Percentiles rank a stretch among this genome's conserved stretches.
phyloP scores from a whole-genome alignment of 345 rosid species.

The Turritis glabra region DNA sequence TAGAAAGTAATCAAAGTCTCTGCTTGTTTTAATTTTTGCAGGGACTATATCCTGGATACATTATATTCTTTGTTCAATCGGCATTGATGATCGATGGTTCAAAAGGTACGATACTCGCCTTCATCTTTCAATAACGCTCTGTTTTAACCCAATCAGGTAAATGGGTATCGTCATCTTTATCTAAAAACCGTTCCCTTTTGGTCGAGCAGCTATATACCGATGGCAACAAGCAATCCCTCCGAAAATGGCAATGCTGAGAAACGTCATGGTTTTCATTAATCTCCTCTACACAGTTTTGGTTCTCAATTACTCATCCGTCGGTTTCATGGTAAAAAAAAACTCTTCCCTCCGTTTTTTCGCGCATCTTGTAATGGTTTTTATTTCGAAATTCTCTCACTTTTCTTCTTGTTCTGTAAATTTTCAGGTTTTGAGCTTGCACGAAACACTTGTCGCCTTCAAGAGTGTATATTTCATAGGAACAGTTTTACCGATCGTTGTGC shows the following conservation, averaged over 20 bases:
- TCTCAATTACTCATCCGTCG: slow-evolving; percentile 81
- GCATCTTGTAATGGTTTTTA: not conserved
- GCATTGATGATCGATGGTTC: slow-evolving; percentile 97
- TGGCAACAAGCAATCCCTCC: slow-evolving; percentile 85
- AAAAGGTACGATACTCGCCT: slow-evolving; percentile 50
- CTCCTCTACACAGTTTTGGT: slow-evolving; percentile 71
- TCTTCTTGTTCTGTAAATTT: not conserved
- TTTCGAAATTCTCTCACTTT: not conserved
- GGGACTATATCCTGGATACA: slow-evolving; percentile 97
- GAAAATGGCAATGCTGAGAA: slow-evolving; percentile 51
- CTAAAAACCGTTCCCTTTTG: not conserved
- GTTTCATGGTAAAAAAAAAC: slow-evolving; percentile 72
- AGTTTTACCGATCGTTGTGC: slow-evolving; percentile 58
- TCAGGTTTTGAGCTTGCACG: slow-evolving; percentile 83
- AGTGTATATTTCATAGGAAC: slow-evolving; percentile 89
- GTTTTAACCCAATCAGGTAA: not conserved
- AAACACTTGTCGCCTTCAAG: slow-evolving; percentile 63
- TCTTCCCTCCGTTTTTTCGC: not conserved
- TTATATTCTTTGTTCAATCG: slow-evolving; percentile 90
- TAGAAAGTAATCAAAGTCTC: not conserved
- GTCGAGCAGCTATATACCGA: slow-evolving; percentile 71
- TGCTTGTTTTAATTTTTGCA: slow-evolving; percentile 27
- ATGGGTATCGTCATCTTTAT: too few relatives aligned
- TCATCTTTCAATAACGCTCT: not conserved
- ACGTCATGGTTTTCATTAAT: slow-evolving; percentile 53